Base-by-base conservation (phyloP, 495 filamentous ascomycete genomes). In the Penicillium crystallinum region DNA sequence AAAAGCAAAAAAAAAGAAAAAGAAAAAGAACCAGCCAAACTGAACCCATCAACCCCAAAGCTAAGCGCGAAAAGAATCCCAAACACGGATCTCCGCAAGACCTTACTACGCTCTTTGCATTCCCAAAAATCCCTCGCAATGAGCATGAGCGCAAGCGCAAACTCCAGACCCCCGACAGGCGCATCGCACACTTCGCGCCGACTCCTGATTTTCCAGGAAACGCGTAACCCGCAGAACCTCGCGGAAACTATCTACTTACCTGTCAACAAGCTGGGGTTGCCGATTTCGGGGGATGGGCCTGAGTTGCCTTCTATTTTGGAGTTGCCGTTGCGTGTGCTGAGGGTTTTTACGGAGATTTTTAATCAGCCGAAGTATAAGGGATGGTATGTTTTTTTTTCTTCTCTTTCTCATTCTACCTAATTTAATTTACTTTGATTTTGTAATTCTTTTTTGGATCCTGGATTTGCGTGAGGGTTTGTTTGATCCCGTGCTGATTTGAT, bases 361-460 rank as follows among this genome's bases (percentile, higher is more conserved):
- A 76, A 76, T 62, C 63, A 65, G 46, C 66, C 67, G 1, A 74
- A 67, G 54, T 76, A 73, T 63, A 73, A 74, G 55, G 71, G 71
- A 18, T 76, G 72, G 72, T 75, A 62, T 30, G 71, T 71, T 8
- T 41, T 46, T 30, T 38, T 54, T 46, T 18, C n/a, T 6, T 70
- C 2, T 43, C 39, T 25, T 38, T 54, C 43, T 18, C 36, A 45
- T 19, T 42, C 41, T 38, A 44, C 44, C 48, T 54, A 27, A 27
- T 21, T 49, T 40, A 50, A 15, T n/a, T 35, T 48, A 4, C 0
- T 58, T 46, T 48, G 18, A 8, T 29, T 43, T 21, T 54, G 42
- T 38, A 38, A 41, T 55, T 56, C 30, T 34, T 35, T 46, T 4
- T 54, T 22, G 52, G 40, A 38, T 38, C n/a, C 11, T 44, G n/a